Conservation (phyloP, 192 early-diverging fungal species). For the Coemansia sp. region DNA sequence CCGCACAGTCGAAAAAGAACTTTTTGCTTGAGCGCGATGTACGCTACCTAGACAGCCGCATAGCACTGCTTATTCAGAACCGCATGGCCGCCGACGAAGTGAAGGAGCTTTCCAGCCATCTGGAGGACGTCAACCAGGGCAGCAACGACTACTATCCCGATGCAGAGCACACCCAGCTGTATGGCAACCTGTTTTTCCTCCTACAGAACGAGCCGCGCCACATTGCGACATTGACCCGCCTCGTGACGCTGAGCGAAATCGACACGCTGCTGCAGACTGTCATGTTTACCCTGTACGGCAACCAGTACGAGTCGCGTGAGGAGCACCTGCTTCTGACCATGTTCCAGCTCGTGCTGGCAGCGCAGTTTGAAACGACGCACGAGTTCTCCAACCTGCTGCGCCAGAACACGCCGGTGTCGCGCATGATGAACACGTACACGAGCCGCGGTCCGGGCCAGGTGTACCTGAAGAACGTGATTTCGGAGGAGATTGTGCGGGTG, state of each 20-base stretch:
- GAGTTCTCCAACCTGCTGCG: constrained; percentile 86
- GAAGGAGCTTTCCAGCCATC: constrained; percentile 47
- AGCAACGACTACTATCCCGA: constrained; percentile 63
- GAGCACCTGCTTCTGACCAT: constrained; percentile 93
- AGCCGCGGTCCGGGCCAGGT: constrained; percentile 89
- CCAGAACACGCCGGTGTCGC: constrained; percentile 94
- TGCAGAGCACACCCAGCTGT: constrained; percentile 77
- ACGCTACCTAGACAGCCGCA: constrained; percentile 85
- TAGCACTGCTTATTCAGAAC: constrained; percentile 89
- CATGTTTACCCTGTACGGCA: constrained; percentile 95
- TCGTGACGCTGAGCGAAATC: constrained; percentile 85
- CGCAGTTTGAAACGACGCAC: constrained; percentile 90
- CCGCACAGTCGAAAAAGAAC: constrained; percentile 93
- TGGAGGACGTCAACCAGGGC: constrained; percentile 47
- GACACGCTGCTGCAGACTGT: constrained; percentile 92
- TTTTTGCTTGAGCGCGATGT: constrained; percentile 92
- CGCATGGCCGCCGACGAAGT: constrained; percentile 90
- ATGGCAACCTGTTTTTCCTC: constrained; percentile 90
- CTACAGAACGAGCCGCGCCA: constrained; percentile 89
- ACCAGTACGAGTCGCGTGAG: constrained; percentile 95
- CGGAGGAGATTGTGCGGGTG: constrained; percentile 73
- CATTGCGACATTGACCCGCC: constrained; percentile 78
- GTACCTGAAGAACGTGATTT: constrained; percentile 83
- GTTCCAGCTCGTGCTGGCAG: constrained; percentile 91
- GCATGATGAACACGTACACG: constrained; percentile 98